phyloP scores from a whole-genome alignment of 306 rosid species.

The Citrullus colocynthis region DNA sequence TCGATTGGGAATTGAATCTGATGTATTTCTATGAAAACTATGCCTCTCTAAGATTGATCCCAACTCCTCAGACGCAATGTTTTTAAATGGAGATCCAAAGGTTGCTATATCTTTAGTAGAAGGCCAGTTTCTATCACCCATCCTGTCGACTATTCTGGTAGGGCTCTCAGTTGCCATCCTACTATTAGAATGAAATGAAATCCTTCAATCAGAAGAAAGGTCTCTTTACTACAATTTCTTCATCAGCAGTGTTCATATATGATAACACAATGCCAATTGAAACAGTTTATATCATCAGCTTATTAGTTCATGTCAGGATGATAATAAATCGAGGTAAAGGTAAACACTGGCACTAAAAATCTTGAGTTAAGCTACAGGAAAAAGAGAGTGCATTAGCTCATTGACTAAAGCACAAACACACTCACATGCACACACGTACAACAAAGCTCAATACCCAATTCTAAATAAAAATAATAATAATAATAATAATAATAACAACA shows the following conservation, averaged over 20 bases:
- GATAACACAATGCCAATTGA: not conserved
- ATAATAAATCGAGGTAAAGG: no score
- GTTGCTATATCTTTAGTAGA: constrained; percentile 26
- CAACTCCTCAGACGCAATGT: constrained; percentile 27
- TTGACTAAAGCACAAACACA: not conserved
- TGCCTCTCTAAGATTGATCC: constrained; percentile 22
- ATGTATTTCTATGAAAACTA: constrained; percentile 7
- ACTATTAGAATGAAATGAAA: not conserved
- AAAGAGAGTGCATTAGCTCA: not conserved
- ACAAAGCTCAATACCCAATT: not conserved
- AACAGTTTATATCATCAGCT: not conserved
- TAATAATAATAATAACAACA: not conserved
- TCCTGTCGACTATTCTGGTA: constrained; percentile 41
- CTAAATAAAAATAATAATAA: not conserved
- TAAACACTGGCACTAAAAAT: not conserved
- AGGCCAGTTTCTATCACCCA: constrained; percentile 26
- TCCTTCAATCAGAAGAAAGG: not conserved
- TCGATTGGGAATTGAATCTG: constrained; percentile 30
- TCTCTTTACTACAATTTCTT: not conserved
- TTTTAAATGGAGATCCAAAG: constrained; percentile 25
- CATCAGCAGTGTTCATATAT: not conserved
- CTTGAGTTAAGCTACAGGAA: not conserved
- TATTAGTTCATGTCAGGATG: not conserved
- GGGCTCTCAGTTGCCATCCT: constrained; percentile 45
- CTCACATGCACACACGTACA: not conserved